Evolutionary conservation across 352 stramenopile species (phyloP), one percentile per base, ranked within the genome.

Genomic region (Pythium periplocum): DNA sequence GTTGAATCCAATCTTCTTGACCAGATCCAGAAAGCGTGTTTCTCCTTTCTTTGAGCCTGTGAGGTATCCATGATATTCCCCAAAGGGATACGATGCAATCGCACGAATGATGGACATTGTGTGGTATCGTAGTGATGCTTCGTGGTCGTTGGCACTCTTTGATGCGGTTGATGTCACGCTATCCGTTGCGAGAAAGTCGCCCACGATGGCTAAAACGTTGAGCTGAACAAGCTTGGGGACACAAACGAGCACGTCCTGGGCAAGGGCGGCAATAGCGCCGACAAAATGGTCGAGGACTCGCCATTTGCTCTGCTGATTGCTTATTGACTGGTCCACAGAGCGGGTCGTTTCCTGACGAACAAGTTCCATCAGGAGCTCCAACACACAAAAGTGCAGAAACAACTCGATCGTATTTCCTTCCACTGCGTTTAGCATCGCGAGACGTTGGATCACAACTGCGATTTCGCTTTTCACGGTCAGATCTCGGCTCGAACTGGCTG

Each of bases 341-440:
- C 17, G 17, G 17, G 17, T 26, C 17, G 17, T 26, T 26, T 26
- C 17, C 17, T 26, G 17, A 26, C 17, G 17, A 26, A 26, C 17
- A 26, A 26, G 17, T 26, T 26, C 17, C 17, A 26, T 26, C 17
- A 89, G 64, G 17, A 81, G 36, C 9, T 87, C 78, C 6, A 87
- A 50, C 2, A 86, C 79, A 40, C 69, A 59, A 31, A 85, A 90
- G 50, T 86, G 71, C 3, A 87, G 37, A 57, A 90, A 90, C 48
- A 87, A 56, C 48, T 90, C 79, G 41, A 73, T 83, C 12, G 74
- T 81, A 51, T 82, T 86, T 17, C 79, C 79, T 51, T 90, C 79
- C 4, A 71, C 55, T 2, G 68, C 55, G 49, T 81, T 83, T n/a
- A 68, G 61, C 64, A 79, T 78, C 1, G 79, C 72, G 4, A 90